phyloP scores from a whole-genome alignment of 78 protist genomes.

The Cyanophora paradoxa region DNA sequence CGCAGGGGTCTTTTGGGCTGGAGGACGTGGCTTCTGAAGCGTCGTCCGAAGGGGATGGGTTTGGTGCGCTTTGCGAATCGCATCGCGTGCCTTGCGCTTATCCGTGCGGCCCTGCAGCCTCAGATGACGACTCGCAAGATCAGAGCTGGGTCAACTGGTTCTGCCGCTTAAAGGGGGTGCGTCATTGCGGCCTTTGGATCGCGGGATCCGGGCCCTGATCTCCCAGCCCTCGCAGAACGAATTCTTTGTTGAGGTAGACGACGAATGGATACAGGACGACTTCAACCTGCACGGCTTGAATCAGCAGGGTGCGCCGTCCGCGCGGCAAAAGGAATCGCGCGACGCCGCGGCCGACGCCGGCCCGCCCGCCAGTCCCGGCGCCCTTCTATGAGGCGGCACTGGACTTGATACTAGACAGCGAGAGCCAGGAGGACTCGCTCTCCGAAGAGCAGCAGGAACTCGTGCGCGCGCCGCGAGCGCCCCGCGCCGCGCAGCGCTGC shows the following conservation, averaged over 20 bases:
- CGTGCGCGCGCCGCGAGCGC: too few relatives aligned
- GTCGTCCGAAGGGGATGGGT: too few relatives aligned
- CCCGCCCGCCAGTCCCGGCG: conserved; percentile 21
- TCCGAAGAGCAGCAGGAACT: conserved; percentile 49
- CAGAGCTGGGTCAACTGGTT: conserved; percentile 65
- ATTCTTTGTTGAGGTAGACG: conserved; percentile 32
- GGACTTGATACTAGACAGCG: conserved; percentile 82
- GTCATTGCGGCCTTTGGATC: conserved; percentile 16
- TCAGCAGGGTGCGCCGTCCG: not conserved
- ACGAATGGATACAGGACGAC: conserved; percentile 49
- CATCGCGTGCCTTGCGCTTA: too few relatives aligned
- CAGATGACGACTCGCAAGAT: too few relatives aligned
- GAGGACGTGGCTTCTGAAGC: too few relatives aligned
- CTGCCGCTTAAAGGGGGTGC: conserved; percentile 42
- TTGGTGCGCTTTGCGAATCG: too few relatives aligned
- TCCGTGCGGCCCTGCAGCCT: too few relatives aligned
- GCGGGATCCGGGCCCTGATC: too few relatives aligned
- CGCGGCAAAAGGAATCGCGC: not conserved
- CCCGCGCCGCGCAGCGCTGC: too few relatives aligned
- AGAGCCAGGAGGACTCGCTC: conserved; percentile 37
- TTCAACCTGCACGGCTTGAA: not conserved
- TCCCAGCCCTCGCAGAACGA: too few relatives aligned
- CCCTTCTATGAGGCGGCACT: conserved; percentile 80
- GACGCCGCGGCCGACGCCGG: not conserved
- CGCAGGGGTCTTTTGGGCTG: too few relatives aligned